Evolutionary conservation across 139 green algal species (phyloP).

Genomic region (Chlamydomonas schloesseri): DNA sequence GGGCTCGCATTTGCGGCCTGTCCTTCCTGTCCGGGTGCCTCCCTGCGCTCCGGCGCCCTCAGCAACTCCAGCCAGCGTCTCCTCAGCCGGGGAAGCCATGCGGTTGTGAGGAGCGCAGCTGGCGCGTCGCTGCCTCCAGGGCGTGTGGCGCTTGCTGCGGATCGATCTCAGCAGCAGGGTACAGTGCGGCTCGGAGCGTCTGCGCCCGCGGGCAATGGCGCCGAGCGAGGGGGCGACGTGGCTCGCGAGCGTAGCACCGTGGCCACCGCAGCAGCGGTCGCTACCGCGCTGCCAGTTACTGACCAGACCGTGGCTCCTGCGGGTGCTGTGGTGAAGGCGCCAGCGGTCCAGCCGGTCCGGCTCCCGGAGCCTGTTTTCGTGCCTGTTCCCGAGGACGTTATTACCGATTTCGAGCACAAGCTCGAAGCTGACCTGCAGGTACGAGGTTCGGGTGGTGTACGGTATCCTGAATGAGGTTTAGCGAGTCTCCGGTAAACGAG

Average conservation of each 20-base stretch:
- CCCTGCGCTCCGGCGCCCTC: no score
- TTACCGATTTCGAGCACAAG: conserved; percentile 61
- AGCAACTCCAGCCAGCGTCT: no score
- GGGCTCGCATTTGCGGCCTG: no score
- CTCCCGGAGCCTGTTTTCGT: not conserved
- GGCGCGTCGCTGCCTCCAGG: conserved; percentile 4
- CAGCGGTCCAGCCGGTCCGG: no score
- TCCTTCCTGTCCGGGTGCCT: no score
- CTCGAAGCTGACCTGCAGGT: conserved; percentile 48
- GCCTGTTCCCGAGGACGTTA: conserved; percentile 46
- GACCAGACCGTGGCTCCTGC: not conserved
- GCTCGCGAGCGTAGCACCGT: no score
- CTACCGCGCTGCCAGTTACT: not conserved
- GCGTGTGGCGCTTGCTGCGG: not conserved
- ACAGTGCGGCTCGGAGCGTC: not conserved
- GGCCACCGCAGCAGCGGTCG: not conserved
- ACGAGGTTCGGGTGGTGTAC: no score
- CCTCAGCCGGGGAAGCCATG: not conserved
- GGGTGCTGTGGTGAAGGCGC: not conserved
- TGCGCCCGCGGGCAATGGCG: not conserved
- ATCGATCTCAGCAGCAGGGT: conserved; percentile 5
- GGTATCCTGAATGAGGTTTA: no score
- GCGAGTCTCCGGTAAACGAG: no score
- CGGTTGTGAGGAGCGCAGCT: not conserved
- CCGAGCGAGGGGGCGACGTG: no score